Base-by-base conservation (phyloP, 2,329 filamentous ascomycete genomes). In the Cladosporium sp. region DNA sequence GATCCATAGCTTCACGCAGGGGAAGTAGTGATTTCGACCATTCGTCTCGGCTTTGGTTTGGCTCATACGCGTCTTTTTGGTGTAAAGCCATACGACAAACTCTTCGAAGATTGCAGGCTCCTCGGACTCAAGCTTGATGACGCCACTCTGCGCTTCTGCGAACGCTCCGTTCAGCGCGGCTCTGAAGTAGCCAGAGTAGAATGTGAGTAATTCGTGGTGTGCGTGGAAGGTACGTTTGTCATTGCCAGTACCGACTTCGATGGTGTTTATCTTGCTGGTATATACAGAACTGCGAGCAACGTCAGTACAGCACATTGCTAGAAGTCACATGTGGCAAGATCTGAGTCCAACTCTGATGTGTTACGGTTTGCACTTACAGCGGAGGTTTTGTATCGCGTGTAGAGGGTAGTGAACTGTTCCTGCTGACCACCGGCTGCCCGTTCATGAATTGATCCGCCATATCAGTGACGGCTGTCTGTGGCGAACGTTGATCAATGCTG, bases 21-120 rank as follows among this genome's bases (percentile, higher is more conserved):
- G 17, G 15, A 1, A 8, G 30, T 12, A 50, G n/a, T 15, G 5
- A 9, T 20, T 19, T 2, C 0, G 0, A 1, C 1, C 1, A 12
- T 37, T 37, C 2, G 3, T 5, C 2, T n/a, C 5, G 14, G 1
- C n/a, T n/a, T n/a, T 15, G 1, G 19, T 50, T 6, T 22, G 1
- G 7, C 20, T 12, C 4, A 1, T 15, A n/a, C 12, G 47, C 8
- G 6, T 6, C 12, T 50, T 37, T 2, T 15, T 8, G 2, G 43
- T 47, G 43, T 47, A 47, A 3, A 47, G 43, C 43, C 25, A 47
- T 4, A 5, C n/a, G 25, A 47, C 15, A 12, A 47, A 47, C 7
- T 28, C 15, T n/a, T 12, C 15, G 25, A 47, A 17, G 14, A 17
- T 28, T 5, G 22, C 22, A 47, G 43, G 22, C 8, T 47, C 43